A percentile compares a stretch with the other conserved stretches of the same genome.
These are phyloP conservation scores for Coemansia sp. DNA, from an alignment of 192 early-diverging fungal species.

Conservation along the genomic window DNA sequence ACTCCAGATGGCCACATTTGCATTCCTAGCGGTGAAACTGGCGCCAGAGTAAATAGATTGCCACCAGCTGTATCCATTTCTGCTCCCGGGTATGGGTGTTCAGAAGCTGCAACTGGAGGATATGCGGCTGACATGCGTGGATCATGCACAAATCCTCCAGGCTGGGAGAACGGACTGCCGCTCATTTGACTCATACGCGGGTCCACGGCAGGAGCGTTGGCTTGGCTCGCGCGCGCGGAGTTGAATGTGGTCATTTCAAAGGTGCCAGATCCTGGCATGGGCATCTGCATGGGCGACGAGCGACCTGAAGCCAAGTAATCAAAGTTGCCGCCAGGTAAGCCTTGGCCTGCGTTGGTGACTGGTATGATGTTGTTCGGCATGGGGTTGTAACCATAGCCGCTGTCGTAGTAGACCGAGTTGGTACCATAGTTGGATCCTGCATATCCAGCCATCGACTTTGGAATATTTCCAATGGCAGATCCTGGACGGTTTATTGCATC, in stretches of 20 bases:
- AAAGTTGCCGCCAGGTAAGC: slow-evolving; percentile 16
- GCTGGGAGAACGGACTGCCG: slow-evolving; percentile 27
- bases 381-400: slow-evolving; percentile 52
- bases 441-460: slow-evolving; percentile 51
- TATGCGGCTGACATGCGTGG: slow-evolving; percentile 29
- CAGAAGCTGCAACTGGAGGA: neutral
- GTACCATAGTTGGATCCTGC: slow-evolving; percentile 39
- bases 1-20: slow-evolving; percentile 55
- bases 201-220: slow-evolving; percentile 18
- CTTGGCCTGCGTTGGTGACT: slow-evolving; percentile 5
- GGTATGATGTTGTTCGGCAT: slow-evolving; percentile 37
- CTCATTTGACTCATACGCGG: slow-evolving; percentile 39
- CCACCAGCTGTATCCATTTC: no score
- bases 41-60: slow-evolving; percentile 6
- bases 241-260: slow-evolving; percentile 48
- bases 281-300: slow-evolving; percentile 30
- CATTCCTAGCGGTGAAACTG: slow-evolving; percentile 9
- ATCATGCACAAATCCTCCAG: slow-evolving; percentile 11
- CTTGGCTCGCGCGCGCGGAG: slow-evolving; percentile 19
- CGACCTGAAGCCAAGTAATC: slow-evolving; percentile 40
- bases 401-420: slow-evolving; percentile 53
- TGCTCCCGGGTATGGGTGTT: no score
- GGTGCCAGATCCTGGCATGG: slow-evolving; percentile 17
- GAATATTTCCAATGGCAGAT: slow-evolving; percentile 51
- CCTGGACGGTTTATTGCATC: slow-evolving; percentile 45